A percentile compares a stretch with the other conserved stretches of the same genome.
Conservation (phyloP, 2,329 filamentous ascomycete species). For the Aspergillus sojae region DNA sequence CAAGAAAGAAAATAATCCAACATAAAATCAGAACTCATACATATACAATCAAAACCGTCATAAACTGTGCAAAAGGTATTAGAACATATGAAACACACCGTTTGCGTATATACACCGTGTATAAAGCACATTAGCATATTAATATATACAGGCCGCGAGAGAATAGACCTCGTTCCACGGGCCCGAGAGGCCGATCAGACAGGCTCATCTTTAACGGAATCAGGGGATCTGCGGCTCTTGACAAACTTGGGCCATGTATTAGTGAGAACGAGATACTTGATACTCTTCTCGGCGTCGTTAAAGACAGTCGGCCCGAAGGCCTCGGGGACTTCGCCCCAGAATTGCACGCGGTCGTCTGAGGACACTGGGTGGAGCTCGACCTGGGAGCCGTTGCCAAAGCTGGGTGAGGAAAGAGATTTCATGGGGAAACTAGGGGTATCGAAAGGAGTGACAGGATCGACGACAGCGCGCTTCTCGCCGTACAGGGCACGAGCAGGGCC, state of each 20-base stretch:
- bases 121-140: background rate
- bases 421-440: slow-evolving; percentile 26
- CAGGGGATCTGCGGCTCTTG: slow-evolving; percentile 14
- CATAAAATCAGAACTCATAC: background rate
- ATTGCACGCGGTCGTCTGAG: slow-evolving; percentile 33
- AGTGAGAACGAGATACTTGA: slow-evolving; percentile 68
- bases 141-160: background rate
- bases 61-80: background rate
- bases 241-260: slow-evolving; percentile 64
- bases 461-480: slow-evolving; percentile 44
- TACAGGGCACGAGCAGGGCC: slow-evolving; percentile 47
- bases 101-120: background rate
- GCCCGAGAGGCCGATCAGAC: background rate
- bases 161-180: background rate
- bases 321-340: slow-evolving; percentile 42
- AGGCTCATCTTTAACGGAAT: background rate
- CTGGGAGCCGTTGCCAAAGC: slow-evolving; percentile 21
- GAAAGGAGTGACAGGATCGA: slow-evolving; percentile 45
- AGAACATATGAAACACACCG: background rate
- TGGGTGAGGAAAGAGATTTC: slow-evolving; percentile 24
- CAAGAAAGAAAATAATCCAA: background rate
- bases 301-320: slow-evolving; percentile 58
- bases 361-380: slow-evolving; percentile 24
- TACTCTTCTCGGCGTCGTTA: slow-evolving; percentile 60
- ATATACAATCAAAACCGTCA: background rate